phyloP scores from a whole-genome alignment of 2,329 filamentous ascomycete species.

The Fusarium continuum region DNA sequence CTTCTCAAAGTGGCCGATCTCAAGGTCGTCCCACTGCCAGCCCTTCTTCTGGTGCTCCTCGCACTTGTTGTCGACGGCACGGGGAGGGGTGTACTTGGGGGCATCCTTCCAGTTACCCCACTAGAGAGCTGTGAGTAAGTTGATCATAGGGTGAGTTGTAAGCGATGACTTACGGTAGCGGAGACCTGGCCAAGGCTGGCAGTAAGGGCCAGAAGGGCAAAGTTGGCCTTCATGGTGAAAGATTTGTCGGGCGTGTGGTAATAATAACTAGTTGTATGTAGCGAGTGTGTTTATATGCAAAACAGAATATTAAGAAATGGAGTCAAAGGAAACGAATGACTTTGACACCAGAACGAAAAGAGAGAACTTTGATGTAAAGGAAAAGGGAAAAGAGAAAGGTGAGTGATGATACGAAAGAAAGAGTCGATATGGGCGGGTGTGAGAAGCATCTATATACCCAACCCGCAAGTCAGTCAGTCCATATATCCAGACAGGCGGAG shows the following conservation, averaged over 20 bases:
- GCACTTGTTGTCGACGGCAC: constrained; percentile 81
- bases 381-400: constrained; percentile 43
- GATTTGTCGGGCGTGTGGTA: constrained; percentile 15
- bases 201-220: constrained; percentile 60
- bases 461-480: constrained; percentile 10
- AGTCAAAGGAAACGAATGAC: constrained; percentile 67
- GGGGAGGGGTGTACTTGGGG: constrained; percentile 70
- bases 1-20: constrained; percentile 65
- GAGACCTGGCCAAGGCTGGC: constrained; percentile 60
- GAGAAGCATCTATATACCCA: constrained; percentile 45
- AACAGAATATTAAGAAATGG: constrained; percentile 43
- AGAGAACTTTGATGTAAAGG: constrained; percentile 33
- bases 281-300: constrained; percentile 35
- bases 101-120: constrained; percentile 44
- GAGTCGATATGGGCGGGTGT: constrained; percentile 33
- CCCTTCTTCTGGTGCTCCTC: constrained; percentile 72
- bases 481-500: constrained; percentile 1
- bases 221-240: constrained; percentile 61
- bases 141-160: background rate
- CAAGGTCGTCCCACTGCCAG: constrained; percentile 76
- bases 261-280: constrained; percentile 35
- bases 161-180: constrained; percentile 53
- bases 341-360: constrained; percentile 53
- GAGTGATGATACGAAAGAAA: constrained; percentile 38
- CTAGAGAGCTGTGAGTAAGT: constrained; percentile 15